phyloP scores from a whole-genome alignment of 2,329 filamentous ascomycete genomes.

The Hymenoscyphus fructigenus region DNA sequence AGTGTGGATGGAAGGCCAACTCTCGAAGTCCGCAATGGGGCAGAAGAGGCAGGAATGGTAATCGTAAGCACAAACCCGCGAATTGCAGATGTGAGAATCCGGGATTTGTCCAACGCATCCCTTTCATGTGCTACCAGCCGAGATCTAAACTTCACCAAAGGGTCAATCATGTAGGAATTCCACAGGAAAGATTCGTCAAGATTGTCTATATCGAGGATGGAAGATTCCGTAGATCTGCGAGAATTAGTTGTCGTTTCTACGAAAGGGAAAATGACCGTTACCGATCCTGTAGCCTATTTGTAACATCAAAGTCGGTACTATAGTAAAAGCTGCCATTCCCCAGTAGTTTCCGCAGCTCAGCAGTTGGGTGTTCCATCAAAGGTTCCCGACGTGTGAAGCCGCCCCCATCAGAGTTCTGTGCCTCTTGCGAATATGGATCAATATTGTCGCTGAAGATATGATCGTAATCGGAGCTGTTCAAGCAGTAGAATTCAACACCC shows the following conservation, averaged over 20 bases:
- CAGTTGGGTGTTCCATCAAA: constrained; percentile 80
- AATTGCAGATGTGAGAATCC: constrained; percentile 90
- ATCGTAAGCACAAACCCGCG: constrained; percentile 88
- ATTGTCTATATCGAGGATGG: constrained; percentile 85
- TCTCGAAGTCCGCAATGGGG: constrained; percentile 64
- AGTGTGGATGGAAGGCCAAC: constrained; percentile 79
- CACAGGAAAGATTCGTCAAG: constrained; percentile 91
- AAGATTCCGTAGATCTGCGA: constrained; percentile 67
- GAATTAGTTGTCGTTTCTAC: constrained; percentile 18
- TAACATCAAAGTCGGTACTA: constrained; percentile 96
- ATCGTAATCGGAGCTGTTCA: constrained; percentile 86
- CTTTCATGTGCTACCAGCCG: constrained; percentile 74
- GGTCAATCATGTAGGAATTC: constrained; percentile 98
- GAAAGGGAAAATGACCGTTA: constrained; percentile 39
- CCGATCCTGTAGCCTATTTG: constrained; percentile 88
- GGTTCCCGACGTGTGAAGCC: constrained; percentile 65
- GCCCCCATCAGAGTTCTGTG: constrained; percentile 44
- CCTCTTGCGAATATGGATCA: constrained; percentile 33
- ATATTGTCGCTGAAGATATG: constrained; percentile 59
- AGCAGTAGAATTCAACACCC: constrained; percentile 87
- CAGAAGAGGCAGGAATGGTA: constrained; percentile 74
- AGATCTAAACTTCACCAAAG: constrained; percentile 84
- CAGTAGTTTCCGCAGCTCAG: constrained; percentile 86
- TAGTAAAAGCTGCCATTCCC: constrained; percentile 97
- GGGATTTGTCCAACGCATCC: constrained; percentile 76